Evolutionary conservation across 225 moss, liverwort and hornwort genomes (phyloP), one percentile per base, ranked within the genome.

Genomic region (Polytrichum commune): DNA sequence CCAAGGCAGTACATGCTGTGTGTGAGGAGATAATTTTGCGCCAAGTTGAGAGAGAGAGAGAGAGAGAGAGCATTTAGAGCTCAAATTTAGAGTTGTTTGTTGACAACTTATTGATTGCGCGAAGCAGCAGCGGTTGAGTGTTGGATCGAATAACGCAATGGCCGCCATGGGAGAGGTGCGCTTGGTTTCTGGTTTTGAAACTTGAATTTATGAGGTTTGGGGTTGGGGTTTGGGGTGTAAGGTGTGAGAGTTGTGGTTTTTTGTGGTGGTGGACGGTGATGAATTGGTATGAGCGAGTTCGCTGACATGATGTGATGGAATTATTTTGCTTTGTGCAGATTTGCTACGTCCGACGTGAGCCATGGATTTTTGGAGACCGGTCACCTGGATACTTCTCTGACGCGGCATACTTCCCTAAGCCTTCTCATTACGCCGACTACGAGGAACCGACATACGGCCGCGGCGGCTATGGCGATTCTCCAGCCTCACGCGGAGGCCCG

Each of bases 101-200:
- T 13, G 46, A 46, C 4, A 46, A 46, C 46, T 46, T 46, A 46
- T 16, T 46, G 13, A 46, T 46, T 46, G 46, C 13, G 13, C 10
- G 46, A 46, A 46, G 13, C 46, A 3, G 16, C 16, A 46, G 46
- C 46, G 46, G 46, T 2, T 46, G 46, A 46, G 46, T 46, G 13
- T 46, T 46, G 46, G 46, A 13, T 13, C 46, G 46, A 46, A 4
- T 13, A 46, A 46, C 46, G 3, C 46, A 46, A 82, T 86, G 79
- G 66, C 69, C n/a, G 18, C 75, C n/a, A 20, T 77, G 75, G 6
- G 74, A 62, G 85, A 85, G 85, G 85, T 85, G 78, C 70, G 81
- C 73, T 28, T 24, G 8, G 5, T 27, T 54, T 70, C 5, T 55
- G 6, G 46, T 16, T 46, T 38, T 46, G 4, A 16, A 46, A 46